Evolutionary conservation across 768 basidiomycete species (phyloP).

Genomic region (Naganishia kalamii): DNA sequence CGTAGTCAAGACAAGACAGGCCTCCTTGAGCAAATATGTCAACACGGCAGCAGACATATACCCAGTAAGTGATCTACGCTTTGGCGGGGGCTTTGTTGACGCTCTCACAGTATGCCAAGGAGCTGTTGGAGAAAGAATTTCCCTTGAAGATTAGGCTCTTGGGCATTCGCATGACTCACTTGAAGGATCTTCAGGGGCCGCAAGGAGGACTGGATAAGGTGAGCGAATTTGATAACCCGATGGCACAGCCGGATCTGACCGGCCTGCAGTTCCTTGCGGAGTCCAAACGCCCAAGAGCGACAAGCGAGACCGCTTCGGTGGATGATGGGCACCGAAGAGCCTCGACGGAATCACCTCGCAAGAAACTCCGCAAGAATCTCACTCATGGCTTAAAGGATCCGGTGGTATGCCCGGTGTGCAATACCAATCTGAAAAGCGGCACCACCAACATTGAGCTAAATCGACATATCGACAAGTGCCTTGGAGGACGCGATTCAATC

Average conservation of each 20-base stretch:
- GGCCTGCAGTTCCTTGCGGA: background rate
- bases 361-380: background rate
- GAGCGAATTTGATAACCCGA: background rate
- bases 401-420: background rate
- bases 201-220: slow-evolving; percentile 14
- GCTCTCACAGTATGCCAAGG: slow-evolving; percentile 61
- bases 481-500: background rate
- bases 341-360: background rate
- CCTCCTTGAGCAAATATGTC: slow-evolving; percentile 76
- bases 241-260: background rate
- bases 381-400: background rate
- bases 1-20: slow-evolving; percentile 48
- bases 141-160: slow-evolving; percentile 76
- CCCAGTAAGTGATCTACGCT: slow-evolving; percentile 52
- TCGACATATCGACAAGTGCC: background rate
- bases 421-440: background rate
- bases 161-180: slow-evolving; percentile 77
- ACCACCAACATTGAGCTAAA: slow-evolving; percentile 3
- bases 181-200: slow-evolving; percentile 62
- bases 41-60: slow-evolving; percentile 70
- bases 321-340: background rate
- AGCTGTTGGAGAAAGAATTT: slow-evolving; percentile 70
- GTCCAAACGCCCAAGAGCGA: background rate
- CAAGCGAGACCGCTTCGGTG: background rate
- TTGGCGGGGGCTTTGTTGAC: slow-evolving; percentile 18